phyloP scores from a whole-genome alignment of 768 basidiomycete genomes.

The Tylopilus plumbeoviolaceoides region DNA sequence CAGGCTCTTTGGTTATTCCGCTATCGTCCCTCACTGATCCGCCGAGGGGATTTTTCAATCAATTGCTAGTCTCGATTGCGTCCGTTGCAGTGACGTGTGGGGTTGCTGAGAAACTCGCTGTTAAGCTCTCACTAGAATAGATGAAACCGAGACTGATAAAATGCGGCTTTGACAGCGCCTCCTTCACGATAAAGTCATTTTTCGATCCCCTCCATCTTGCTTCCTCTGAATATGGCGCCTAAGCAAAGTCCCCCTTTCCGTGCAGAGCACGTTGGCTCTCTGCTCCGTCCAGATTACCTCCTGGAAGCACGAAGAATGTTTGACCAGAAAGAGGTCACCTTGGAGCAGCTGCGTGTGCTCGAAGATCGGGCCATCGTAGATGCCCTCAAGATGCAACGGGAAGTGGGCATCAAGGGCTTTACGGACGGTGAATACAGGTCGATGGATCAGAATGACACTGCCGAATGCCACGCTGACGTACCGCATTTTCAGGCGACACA shows the following conservation, averaged over 20 bases:
- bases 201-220: too few species aligned
- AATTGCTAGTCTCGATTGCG: too few species aligned
- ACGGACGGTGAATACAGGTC: conserved; percentile 40
- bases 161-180: not conserved
- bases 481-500: conserved; percentile 18
- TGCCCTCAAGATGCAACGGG: conserved; percentile 36
- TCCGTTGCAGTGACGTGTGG: too few species aligned
- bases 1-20: not conserved
- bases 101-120: too few species aligned
- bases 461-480: conserved; percentile 1
- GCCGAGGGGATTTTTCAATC: not conserved
- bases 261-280: conserved; percentile 43
- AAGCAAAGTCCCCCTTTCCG: conserved; percentile 40
- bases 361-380: conserved; percentile 38
- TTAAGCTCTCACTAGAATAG: too few species aligned
- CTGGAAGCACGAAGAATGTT: conserved; percentile 35
- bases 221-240: conserved; percentile 9
- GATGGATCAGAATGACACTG: conserved; percentile 18
- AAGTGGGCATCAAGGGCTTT: conserved; percentile 38
- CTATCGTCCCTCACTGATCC: not conserved
- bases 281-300: conserved; percentile 39
- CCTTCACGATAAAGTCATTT: not conserved
- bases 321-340: conserved; percentile 32
- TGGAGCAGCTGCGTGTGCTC: conserved; percentile 33
- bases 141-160: conserved; percentile 1